These are phyloP conservation scores for Suillus tomentosus DNA, from an alignment of 768 basidiomycete genomes.

Conservation along the genomic window DNA sequence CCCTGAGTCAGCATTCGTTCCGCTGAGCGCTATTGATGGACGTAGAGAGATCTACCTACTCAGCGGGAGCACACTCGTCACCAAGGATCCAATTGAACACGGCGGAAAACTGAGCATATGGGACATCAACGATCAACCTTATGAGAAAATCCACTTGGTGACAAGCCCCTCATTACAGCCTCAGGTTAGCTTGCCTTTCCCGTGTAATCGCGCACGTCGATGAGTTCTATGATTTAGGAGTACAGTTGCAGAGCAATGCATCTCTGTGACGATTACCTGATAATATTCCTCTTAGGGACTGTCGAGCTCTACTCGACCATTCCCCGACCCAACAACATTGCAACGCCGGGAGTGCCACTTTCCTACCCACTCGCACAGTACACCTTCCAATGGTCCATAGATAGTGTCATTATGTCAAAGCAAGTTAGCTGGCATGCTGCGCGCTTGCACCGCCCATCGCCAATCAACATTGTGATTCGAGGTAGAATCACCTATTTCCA, in stretches of 20 bases:
- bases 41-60: constrained; percentile 38
- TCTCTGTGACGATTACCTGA: constrained; percentile 43
- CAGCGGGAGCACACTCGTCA: constrained; percentile 39
- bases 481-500: constrained; percentile 64
- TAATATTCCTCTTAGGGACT: constrained; percentile 43
- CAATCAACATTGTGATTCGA: constrained; percentile 58
- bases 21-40: constrained; percentile 33
- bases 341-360: constrained; percentile 19
- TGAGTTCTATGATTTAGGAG: constrained; percentile 27
- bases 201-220: background rate
- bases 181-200: constrained; percentile 27
- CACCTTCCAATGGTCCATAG: constrained; percentile 59
- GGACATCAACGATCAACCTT: constrained; percentile 34
- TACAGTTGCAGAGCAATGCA: constrained; percentile 43
- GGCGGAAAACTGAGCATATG: constrained; percentile 37
- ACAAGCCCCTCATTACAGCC: constrained; percentile 38
- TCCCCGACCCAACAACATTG: constrained; percentile 24
- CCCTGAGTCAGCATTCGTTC: constrained; percentile 41
- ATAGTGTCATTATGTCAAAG: constrained; percentile 45
- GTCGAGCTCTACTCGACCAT: constrained; percentile 46
- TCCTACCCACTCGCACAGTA: constrained; percentile 48
- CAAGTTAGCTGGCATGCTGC: constrained; percentile 31
- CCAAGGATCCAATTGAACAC: constrained; percentile 33
- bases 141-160: constrained; percentile 36
- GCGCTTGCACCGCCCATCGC: constrained; percentile 21